phyloP scores from a whole-genome alignment of 2,329 filamentous ascomycete genomes.

The Talaromyces sp. region DNA sequence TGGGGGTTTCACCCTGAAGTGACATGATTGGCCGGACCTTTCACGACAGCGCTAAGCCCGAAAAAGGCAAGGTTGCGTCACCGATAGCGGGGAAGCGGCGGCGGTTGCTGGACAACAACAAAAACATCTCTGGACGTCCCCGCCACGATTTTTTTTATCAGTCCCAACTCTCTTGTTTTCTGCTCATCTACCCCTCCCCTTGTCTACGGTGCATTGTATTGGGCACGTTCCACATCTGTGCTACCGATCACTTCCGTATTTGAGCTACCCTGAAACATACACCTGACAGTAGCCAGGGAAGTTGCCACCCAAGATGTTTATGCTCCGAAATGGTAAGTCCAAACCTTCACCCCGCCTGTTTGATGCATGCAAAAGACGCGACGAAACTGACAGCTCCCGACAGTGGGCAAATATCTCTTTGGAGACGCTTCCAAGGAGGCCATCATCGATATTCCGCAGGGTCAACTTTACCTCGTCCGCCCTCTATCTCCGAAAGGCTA shows the following conservation, averaged over 20 bases:
- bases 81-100: conserved; percentile 2
- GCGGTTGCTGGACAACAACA: conserved; percentile 13
- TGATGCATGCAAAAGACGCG: background rate
- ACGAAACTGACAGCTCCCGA: background rate
- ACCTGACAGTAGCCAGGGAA: conserved; percentile 10
- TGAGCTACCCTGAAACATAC: background rate
- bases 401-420: conserved; percentile 91
- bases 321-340: conserved; percentile 51
- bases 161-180: background rate
- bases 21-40: background rate
- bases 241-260: background rate
- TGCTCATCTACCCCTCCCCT: background rate
- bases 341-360: conserved; percentile 16
- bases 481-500: conserved; percentile 95
- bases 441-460: conserved; percentile 88
- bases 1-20: no score
- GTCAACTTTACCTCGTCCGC: conserved; percentile 94
- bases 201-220: background rate
- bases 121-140: background rate
- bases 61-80: conserved; percentile 5
- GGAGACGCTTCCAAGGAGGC: conserved; percentile 83
- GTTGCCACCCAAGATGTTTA: conserved; percentile 44
- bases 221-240: background rate
- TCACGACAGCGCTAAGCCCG: background rate
- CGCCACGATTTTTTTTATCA: background rate